A percentile compares a stretch with the other conserved stretches of the same genome.
Conservation (phyloP, 2,329 filamentous ascomycete genomes). For the Monilinia polystroma region DNA sequence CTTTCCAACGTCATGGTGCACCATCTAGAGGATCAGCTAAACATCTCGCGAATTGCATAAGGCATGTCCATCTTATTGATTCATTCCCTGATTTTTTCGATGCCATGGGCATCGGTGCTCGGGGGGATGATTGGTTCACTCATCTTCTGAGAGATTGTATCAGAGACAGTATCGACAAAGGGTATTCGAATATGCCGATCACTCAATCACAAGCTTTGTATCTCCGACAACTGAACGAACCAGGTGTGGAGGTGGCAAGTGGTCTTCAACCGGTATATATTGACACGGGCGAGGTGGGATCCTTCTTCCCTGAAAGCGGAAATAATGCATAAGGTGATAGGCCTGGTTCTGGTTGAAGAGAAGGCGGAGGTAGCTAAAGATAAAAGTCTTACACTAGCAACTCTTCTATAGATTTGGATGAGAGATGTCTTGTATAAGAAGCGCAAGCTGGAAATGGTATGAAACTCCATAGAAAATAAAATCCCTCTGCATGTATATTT, state of each 20-base stretch:
- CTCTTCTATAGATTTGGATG: background rate
- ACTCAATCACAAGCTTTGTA: constrained; percentile 31
- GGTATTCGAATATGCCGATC: constrained; percentile 39
- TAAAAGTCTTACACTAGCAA: background rate
- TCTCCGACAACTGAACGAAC: constrained; percentile 32
- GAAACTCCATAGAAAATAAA: background rate
- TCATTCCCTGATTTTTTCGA: constrained; percentile 46
- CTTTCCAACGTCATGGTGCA: constrained; percentile 49
- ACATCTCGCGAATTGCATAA: constrained; percentile 46
- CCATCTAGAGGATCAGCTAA: constrained; percentile 46
- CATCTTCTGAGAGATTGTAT: constrained; percentile 42
- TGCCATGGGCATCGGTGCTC: constrained; percentile 45
- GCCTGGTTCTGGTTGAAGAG: background rate
- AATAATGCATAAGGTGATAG: background rate
- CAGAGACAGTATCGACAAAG: constrained; percentile 39
- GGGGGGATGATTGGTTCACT: constrained; percentile 38
- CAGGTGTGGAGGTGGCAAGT: constrained; percentile 23
- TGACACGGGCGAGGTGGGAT: too few species aligned
- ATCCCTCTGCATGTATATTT: too few species aligned
- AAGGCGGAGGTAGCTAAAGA: background rate
- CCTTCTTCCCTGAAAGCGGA: constrained; percentile 9
- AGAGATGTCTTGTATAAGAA: background rate
- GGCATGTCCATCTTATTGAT: constrained; percentile 45
- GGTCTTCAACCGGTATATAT: background rate
- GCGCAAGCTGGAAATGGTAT: background rate